Base-by-base conservation (phyloP, 441 rosid genomes). In the Eutrema salsugineum region DNA sequence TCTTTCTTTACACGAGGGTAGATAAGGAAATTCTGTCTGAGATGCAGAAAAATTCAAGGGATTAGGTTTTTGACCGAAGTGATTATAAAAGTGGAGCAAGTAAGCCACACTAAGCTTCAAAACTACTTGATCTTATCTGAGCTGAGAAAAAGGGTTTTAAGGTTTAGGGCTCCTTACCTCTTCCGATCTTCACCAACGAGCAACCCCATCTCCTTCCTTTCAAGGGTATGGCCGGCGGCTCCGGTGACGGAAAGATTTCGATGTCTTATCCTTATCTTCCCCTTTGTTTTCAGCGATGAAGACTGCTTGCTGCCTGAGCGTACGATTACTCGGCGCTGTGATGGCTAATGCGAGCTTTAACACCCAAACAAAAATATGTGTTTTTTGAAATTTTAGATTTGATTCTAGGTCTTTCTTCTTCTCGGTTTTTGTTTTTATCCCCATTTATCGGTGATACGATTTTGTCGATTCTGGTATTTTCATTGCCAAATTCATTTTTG, bases 71-170 rank as follows among this genome's bases (percentile, higher is more conserved):
- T 7, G 14, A 56, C 67, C 12, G 6, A 49, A 56, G 42, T 24
- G 16, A 32, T 0, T 68, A 70, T 76, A 76, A 76, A 57, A 24
- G 0, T 0, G 5, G 28, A 70, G 35, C 56, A 48, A 8, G 50
- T 35, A 11, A 5, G 0, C 0, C 0, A 0, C 27, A 0, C 0
- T 0, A 0, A 48, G 6, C 71, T 40, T n/a, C 1, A 56, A 75
- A 49, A 60, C 65, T 70, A 82, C 92, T 85, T 85, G 92, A 87
- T 85, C 88, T 85, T 87, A 85, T 87, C 90, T 66, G 90, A 87
- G 90, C 92, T 28, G 78, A 76, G 81, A 63, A 40, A 46, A 53
- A 63, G 65, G 22, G 30, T 14, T 42, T 33, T 9, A 35, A 44
- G 20, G 39, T 24, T 15, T 70, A 40, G 62, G 63, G 63, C 24